A percentile compares a stretch with the other conserved stretches of the same genome.
Evolutionary conservation across 73 alveolate genomes (phyloP).

Genomic region (Uronychia setigera): DNA sequence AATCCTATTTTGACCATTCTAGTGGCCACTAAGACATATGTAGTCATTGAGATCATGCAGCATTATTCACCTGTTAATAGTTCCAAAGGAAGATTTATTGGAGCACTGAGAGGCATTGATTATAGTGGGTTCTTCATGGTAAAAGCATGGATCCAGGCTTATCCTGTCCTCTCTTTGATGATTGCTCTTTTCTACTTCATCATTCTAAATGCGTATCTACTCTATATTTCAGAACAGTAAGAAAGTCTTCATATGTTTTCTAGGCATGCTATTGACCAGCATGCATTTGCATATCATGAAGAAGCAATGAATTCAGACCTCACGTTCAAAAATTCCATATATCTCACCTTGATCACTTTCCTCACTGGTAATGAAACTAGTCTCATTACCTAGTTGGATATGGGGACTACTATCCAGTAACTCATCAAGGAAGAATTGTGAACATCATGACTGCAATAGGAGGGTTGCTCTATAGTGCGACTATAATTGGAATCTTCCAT

Average conservation of each 20-base stretch:
- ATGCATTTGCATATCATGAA: neutral
- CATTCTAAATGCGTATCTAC: neutral
- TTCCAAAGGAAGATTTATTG: neutral
- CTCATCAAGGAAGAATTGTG: neutral
- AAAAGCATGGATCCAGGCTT: neutral
- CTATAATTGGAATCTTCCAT: conserved; percentile 6
- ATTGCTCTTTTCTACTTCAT: neutral
- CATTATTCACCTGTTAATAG: neutral
- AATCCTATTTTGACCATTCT: neutral
- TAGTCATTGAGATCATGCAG: neutral
- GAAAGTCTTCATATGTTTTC: neutral
- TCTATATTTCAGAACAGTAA: neutral
- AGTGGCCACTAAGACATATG: neutral
- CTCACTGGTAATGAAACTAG: neutral
- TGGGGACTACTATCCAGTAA: conserved; percentile 8
- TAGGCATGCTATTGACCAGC: neutral
- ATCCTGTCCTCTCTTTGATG: neutral
- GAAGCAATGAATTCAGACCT: neutral
- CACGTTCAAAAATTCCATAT: neutral
- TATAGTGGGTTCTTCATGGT: conserved; percentile 2
- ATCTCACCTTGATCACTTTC: neutral
- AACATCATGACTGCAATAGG: neutral
- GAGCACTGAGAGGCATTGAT: neutral
- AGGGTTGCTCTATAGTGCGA: neutral
- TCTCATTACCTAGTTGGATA: neutral